Evolutionary conservation across 108 stramenopile genomes (phyloP).

Genomic region (Epipyxis sp.): DNA sequence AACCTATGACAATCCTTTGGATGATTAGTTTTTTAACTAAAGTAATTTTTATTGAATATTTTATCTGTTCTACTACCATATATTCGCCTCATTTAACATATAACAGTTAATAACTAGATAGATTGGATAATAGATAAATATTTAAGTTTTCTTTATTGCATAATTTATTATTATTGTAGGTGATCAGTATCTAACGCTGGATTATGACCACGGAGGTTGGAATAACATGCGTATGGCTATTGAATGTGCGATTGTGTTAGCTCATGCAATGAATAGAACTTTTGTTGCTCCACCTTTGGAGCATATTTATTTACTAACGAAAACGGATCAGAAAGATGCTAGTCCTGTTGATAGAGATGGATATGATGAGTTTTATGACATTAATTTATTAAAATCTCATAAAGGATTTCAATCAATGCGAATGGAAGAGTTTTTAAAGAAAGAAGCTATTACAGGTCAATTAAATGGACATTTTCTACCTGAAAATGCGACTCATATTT

Average conservation of each 20-base stretch:
- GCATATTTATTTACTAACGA: conserved; percentile 65
- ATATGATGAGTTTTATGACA: background rate
- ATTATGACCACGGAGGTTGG: conserved; percentile 53
- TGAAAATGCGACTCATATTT: conserved; percentile 16
- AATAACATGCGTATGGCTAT: conserved; percentile 60
- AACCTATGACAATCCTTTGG: too few relatives aligned
- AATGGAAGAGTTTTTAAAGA: conserved; percentile 1
- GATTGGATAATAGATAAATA: too few relatives aligned
- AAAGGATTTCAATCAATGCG: background rate
- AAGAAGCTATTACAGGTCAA: background rate
- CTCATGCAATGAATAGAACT: conserved; percentile 71
- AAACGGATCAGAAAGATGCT: too few relatives aligned
- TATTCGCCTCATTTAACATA: too few relatives aligned
- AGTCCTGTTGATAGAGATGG: too few relatives aligned
- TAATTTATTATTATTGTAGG: too few relatives aligned
- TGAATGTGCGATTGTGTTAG: conserved; percentile 72
- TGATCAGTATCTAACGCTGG: conserved; percentile 53
- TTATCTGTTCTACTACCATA: too few relatives aligned
- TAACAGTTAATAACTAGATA: too few relatives aligned
- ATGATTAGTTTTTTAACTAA: too few relatives aligned
- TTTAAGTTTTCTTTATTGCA: too few relatives aligned
- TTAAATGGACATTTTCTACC: background rate
- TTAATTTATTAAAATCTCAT: background rate
- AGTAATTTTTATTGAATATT: too few relatives aligned
- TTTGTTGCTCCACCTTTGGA: conserved; percentile 76